Evolutionary conservation across 495 filamentous ascomycete species (phyloP), one percentile per base, ranked within the genome.

Genomic region (Penicillium cinerascens): DNA sequence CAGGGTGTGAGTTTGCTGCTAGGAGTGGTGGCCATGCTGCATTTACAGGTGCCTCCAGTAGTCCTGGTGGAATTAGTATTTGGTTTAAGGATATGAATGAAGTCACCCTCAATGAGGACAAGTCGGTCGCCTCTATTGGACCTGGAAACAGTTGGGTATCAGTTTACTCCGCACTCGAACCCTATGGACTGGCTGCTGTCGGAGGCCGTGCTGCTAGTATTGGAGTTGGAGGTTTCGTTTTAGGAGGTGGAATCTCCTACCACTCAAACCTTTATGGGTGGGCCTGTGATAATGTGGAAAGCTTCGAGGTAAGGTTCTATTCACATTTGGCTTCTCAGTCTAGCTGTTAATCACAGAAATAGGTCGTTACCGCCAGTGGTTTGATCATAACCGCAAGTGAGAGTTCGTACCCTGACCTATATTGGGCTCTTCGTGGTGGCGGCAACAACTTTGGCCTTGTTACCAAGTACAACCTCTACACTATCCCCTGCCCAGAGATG

Each of bases 221-320:
- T 42, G 85, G 85, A 26, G 78, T 84, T 1, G 75, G 76, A n/a
- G 85, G 85, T 8, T 65, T 84, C 15, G 64, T 72, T 44, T 48
- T 57, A 17, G 68, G 60, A 43, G 71, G 65, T 26, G 68, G 71
- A 2, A 59, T 70, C 13, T 66, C 63, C 4, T 76, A 66, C 40
- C 76, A 75, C 46, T 68, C 64, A 7, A 67, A 72, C 5, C 61
- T 67, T 27, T 66, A 75, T 35, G 83, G 82, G 17, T 81, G 67
- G 68, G 69, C 75, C 3, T 79, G 71, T 25, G 75, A 85, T 59
- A 75, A 70, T 10, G 77, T 79, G 0, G 47, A 63, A 9, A 70
- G 65, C 22, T 82, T 73, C 51, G 65, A 82, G 58, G 54, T 58
- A 26, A 44, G 49, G 13, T 11, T 1, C 15, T 38, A n/a, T 23